phyloP scores from a whole-genome alignment of 2,329 filamentous ascomycete species.

The Alternaria consortialis region DNA sequence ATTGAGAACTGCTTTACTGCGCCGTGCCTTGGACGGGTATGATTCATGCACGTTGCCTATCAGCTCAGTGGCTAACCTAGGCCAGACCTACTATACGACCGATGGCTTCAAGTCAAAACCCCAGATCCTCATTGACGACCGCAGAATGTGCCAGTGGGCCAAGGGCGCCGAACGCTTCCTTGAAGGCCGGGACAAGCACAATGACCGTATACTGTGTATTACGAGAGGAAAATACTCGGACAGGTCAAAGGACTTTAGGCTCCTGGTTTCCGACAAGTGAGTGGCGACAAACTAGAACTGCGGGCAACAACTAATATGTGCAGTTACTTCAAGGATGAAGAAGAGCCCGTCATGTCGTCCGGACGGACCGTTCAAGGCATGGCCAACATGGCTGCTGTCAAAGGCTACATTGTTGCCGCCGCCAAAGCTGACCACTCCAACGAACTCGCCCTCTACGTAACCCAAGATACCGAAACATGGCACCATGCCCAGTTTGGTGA shows the following conservation, averaged over 20 bases:
- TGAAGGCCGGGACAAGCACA: constrained; percentile 70
- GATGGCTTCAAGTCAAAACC: constrained; percentile 80
- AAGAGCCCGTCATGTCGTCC: constrained; percentile 79
- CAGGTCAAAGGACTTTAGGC: constrained; percentile 75
- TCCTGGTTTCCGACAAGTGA: constrained; percentile 78
- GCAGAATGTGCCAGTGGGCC: constrained; percentile 86
- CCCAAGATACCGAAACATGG: constrained; percentile 84
- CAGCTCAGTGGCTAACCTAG: constrained; percentile 17
- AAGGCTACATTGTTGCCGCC: constrained; percentile 86
- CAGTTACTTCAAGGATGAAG: constrained; percentile 72
- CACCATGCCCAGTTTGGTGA: constrained; percentile 89
- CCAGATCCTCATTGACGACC: constrained; percentile 71
- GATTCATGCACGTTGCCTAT: background rate
- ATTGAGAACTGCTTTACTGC: constrained; percentile 50
- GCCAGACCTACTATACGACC: constrained; percentile 73
- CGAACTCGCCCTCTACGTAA: constrained; percentile 92
- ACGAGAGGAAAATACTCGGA: constrained; percentile 76
- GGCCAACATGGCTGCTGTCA: constrained; percentile 82
- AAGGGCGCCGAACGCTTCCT: constrained; percentile 78
- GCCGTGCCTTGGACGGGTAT: constrained; percentile 63
- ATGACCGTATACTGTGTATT: constrained; percentile 81
- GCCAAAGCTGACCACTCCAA: constrained; percentile 80
- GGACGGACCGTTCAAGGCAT: constrained; percentile 80
- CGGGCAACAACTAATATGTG: constrained; percentile 23
- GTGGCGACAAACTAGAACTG: constrained; percentile 5